Evolutionary conservation across 768 basidiomycete species (phyloP), one percentile per base, ranked within the genome.

Genomic region (Tephrocybe sp.): DNA sequence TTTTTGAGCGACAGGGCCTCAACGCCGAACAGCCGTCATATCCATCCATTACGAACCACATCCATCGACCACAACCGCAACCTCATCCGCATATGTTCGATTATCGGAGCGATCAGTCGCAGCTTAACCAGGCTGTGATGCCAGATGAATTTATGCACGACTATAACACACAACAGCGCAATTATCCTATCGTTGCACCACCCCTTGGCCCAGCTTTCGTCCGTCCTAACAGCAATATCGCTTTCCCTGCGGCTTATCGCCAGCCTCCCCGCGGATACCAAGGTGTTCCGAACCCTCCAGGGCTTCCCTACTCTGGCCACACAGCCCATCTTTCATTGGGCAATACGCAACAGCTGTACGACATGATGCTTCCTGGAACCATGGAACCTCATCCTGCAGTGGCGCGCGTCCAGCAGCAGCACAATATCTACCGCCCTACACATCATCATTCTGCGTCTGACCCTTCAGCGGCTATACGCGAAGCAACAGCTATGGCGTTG

Each of bases 401-500:
- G 51, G 76, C 81, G 45, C 87, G 87, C 57, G 82, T 89, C 44
- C 89, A 91, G 65, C 87, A 89, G 59, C 88, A 89, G 62, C 85
- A 84, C 62, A 83, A 82, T 58, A 77, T 77, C 39, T 90, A 87
- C 72, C 85, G 87, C 33, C 75, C 73, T 22, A 81, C 78, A 20
- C 89, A 92, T 65, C 89, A 91, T 55, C 89, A 92, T 66, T 91
- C 89, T 32, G 79, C 87, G 4, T 90, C 89, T 1, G 89, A 92
- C 62, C 89, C 89, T 3, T 86, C 88, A 31, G 77, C 80, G 5
- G 78, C 83, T 8, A 73, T 90, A 34, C 81, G 89, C 42, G 89
- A 91, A 59, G 83, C 80, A 34, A 76, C 83, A 31, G 65, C 83
- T n/a, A 67, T 89, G 41, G 81, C 85, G 30, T 61, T 89, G 53